Percentiles rank a stretch among this genome's conserved stretches.
Conservation (phyloP, 2,329 filamentous ascomycete genomes). For the Fusarium liriodendri region DNA sequence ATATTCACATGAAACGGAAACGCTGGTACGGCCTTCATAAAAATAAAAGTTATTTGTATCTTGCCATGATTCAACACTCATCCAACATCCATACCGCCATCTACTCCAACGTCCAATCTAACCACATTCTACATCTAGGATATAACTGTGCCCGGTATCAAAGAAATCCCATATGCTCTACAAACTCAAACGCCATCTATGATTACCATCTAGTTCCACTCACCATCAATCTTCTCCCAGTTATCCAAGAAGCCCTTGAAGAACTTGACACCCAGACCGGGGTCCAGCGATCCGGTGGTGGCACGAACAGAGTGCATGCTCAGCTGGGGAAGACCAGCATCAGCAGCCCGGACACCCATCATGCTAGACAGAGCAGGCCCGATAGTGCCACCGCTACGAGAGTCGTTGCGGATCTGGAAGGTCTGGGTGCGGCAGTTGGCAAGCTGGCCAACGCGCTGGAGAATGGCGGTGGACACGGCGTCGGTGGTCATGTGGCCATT, state of each 20-base stretch:
- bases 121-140: slow-evolving; percentile 11
- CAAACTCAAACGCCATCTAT: slow-evolving; percentile 15
- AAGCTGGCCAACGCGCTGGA: slow-evolving; percentile 82
- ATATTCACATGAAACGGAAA: slow-evolving; percentile 6
- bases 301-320: slow-evolving; percentile 95
- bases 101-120: background rate
- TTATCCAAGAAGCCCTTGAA: slow-evolving; percentile 91
- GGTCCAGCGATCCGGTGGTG: slow-evolving; percentile 86
- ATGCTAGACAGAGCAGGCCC: slow-evolving; percentile 86
- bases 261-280: slow-evolving; percentile 86
- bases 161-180: background rate
- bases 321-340: slow-evolving; percentile 90
- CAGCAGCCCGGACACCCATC: slow-evolving; percentile 85
- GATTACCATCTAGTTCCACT: slow-evolving; percentile 67
- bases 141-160: slow-evolving; percentile 17
- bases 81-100: slow-evolving; percentile 12
- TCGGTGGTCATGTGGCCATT: slow-evolving; percentile 99
- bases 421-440: slow-evolving; percentile 79
- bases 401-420: slow-evolving; percentile 97
- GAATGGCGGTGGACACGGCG: slow-evolving; percentile 82
- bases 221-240: slow-evolving; percentile 85
- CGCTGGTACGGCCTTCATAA: background rate
- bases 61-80: background rate
- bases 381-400: slow-evolving; percentile 90
- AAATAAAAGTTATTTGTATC: background rate